Base-by-base conservation (phyloP, 768 basidiomycete species). In the Tricholomella constricta region DNA sequence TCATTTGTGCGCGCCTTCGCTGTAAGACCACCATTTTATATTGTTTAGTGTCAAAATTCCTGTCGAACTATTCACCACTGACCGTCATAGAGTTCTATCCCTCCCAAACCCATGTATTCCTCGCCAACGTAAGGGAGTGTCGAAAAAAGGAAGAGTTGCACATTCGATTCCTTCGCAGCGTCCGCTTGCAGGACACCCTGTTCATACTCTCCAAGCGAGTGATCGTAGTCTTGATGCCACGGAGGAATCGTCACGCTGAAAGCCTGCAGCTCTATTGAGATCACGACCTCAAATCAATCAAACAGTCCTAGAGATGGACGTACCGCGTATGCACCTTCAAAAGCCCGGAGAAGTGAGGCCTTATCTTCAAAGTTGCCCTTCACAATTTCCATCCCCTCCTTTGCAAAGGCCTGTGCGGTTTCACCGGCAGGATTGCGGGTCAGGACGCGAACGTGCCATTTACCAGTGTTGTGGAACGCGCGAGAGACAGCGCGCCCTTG, bases 1-100 rank as follows among this genome's bases (percentile, higher is more conserved):
- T 57, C 56, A 45, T 49, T 57, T 17, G 51, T 59, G 36, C 58
- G 58, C 17, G 54, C 58, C 44, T 59, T 59, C 15, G 47, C 58
- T 59, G 32, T 19, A 17, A n/a, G 46, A 11, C n/a, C n/a, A n/a
- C 10, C 36, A 40, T 31, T 17, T 45, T 23, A 20, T 17, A 4
- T n/a, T 9, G 26, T 40, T 11, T 15, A 23, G 32, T 37, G 4
- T 23, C 22, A 29, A 1, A 37, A 26, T 22, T 25, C 20, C 10
- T 35, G n/a, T 25, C 35, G 12, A 11, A 23, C 12, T 8, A 23
- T 14, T 11, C 2, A 12, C 11, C 14, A 37, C 51, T 53, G 14
- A 57, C 56, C 56, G 42, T 57, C 56, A 32, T 57, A 59, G 17
- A 59, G 50, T 25, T 56, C 54, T 6, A 59, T 51, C 3, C 58